Percentiles rank a stretch among this genome's conserved stretches.
phyloP scores from a whole-genome alignment of 495 filamentous ascomycete species.

The Hypoxylon fuscum region DNA sequence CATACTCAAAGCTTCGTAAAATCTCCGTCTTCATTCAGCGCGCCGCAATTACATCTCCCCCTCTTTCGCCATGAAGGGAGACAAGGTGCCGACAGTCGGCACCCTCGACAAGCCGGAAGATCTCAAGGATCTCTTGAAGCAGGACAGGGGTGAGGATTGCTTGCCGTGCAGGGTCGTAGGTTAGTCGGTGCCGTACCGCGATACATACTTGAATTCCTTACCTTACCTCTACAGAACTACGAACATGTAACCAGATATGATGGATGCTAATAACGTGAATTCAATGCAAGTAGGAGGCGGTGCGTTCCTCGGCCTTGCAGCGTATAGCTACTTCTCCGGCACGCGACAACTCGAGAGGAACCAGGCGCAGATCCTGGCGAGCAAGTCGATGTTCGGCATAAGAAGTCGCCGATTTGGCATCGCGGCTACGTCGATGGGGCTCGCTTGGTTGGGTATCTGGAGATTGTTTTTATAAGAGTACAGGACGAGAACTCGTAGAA shows the following conservation, averaged over 20 bases:
- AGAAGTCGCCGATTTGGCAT: constrained; percentile 74
- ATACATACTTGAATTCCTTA: not conserved
- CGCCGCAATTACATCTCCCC: not conserved
- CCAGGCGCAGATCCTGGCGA: constrained; percentile 71
- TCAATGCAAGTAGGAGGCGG: constrained; percentile 67
- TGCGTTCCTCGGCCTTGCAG: constrained; percentile 88
- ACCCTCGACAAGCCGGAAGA: constrained; percentile 60
- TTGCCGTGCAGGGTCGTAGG: constrained; percentile 73
- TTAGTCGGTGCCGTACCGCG: constrained; percentile 47
- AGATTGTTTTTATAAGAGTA: constrained; percentile 44
- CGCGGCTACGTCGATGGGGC: constrained; percentile 70
- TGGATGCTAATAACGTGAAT: too few species aligned
- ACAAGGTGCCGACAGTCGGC: constrained; percentile 50
- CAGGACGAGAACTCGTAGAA: not conserved
- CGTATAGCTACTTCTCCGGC: constrained; percentile 86
- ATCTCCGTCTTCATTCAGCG: constrained; percentile 2
- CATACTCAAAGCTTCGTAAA: constrained; percentile 3
- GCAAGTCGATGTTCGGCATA: constrained; percentile 80
- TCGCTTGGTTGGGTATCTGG: constrained; percentile 74
- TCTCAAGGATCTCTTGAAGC: constrained; percentile 62
- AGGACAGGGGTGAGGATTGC: constrained; percentile 75
- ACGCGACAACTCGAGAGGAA: constrained; percentile 76
- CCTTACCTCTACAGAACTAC: not conserved
- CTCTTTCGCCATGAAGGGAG: constrained; percentile 49
- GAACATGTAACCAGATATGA: not conserved